Evolutionary conservation across 768 basidiomycete species (phyloP), one percentile per base, ranked within the genome.

Genomic region (Mycena pura): DNA sequence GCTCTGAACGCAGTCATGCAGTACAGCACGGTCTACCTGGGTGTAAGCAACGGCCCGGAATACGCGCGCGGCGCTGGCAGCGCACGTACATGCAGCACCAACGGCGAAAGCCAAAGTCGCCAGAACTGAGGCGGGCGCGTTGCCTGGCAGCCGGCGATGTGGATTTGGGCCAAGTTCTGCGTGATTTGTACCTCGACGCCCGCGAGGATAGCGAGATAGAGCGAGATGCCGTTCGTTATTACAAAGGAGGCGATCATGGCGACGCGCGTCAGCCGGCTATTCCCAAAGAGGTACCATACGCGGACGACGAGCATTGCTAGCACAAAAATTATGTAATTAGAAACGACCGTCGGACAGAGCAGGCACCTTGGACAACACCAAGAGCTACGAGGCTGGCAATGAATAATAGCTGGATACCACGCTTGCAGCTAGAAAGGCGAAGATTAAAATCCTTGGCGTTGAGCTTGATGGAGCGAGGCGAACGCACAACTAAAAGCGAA

Each of bases 231-330:
- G 63, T 73, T 59, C 15, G 77, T 73, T 14, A 68, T 27, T 4
- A 70, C 22, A 47, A 78, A 80, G 17, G 68, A 61, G 19, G 64
- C 60, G 27, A 76, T 60, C 36, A 78, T 69, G n/a, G 59, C 63
- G 24, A 71, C 58, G 43, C 70, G 74, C 29, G 77, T 62, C 10
- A 31, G 6, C 28, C 55, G 69, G 45, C 71, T 73, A 28, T 70
- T 69, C 6, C 76, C 72, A 57, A 79, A 80, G 41, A 80, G 73
- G 63, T 78, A 78, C 78, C 78, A 82, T 25, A 78, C 73, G 27
- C 80, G 74, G 36, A 74, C 66, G 29, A 76, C 73, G 15, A 80
- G 72, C 39, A 79, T 78, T 21, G 73, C 79, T 81, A 43, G 25
- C 32, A 34, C 7, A 29, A 38, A 57, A 28, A 28, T 25, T 13